These are phyloP conservation scores for Tuber umbilicatum DNA, from an alignment of 495 filamentous ascomycete genomes.

Conservation along the genomic window DNA sequence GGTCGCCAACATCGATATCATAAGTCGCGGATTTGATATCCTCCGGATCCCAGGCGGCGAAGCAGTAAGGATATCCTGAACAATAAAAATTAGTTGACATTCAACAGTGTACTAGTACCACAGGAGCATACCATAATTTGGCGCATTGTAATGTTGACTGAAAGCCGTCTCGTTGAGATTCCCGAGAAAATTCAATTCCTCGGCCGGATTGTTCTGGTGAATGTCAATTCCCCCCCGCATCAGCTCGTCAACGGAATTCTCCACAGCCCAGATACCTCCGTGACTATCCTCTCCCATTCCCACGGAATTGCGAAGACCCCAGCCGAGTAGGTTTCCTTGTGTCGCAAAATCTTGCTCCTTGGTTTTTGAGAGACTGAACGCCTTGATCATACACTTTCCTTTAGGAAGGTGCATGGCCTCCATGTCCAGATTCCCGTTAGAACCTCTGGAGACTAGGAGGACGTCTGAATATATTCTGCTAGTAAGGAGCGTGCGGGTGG, in stretches of 20 bases:
- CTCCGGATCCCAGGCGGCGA: slow-evolving; percentile 53
- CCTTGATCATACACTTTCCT: slow-evolving; percentile 59
- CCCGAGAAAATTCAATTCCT: slow-evolving; percentile 68
- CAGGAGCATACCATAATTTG: slow-evolving; percentile 21
- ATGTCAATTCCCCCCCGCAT: slow-evolving; percentile 53
- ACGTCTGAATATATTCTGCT: slow-evolving; percentile 31
- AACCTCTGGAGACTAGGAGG: slow-evolving; percentile 60
- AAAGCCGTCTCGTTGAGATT: slow-evolving; percentile 48
- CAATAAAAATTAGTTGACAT: slow-evolving; percentile 39
- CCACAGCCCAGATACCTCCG: slow-evolving; percentile 59
- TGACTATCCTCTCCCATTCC: slow-evolving; percentile 57
- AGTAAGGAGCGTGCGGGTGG: slow-evolving; percentile 58
- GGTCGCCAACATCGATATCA: slow-evolving; percentile 21
- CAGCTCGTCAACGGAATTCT: slow-evolving; percentile 66
- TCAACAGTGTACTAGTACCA: neutral
- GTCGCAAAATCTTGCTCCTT: slow-evolving; percentile 43
- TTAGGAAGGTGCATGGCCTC: slow-evolving; percentile 46
- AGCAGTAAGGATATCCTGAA: slow-evolving; percentile 66
- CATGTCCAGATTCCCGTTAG: slow-evolving; percentile 55
- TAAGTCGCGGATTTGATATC: neutral
- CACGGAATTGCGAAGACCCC: slow-evolving; percentile 66
- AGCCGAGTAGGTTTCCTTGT: slow-evolving; percentile 57
- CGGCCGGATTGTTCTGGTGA: slow-evolving; percentile 64
- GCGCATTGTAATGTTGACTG: slow-evolving; percentile 29
- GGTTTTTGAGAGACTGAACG: slow-evolving; percentile 54